Evolutionary conservation across 2,329 filamentous ascomycete genomes (phyloP), one percentile per base, ranked within the genome.

Genomic region (Fonsecaea nubica): DNA sequence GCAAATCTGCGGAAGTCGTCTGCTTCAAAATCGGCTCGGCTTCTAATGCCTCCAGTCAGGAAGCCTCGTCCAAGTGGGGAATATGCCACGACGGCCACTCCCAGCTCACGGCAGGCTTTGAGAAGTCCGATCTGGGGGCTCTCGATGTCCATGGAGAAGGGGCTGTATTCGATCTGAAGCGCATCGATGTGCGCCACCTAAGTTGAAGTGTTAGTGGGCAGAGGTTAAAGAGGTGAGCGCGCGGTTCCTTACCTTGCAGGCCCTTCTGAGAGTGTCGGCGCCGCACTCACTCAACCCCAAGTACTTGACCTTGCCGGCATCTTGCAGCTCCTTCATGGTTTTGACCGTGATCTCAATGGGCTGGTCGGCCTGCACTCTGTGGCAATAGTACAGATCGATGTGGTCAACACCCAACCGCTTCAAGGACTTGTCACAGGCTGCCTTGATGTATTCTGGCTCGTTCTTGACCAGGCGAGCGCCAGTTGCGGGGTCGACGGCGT

Each of bases 91-190:
- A 80, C 69, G 38, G 77, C 76, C 5, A 81, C 75, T 4, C 80
- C 84, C 5, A 86, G 78, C 69, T 84, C 82, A 2, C 82, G 79
- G 63, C 80, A 81, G 1, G 82, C 79, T 30, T 77, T 74, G 3
- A 83, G 75, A 18, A 84, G 32, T 80, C 75, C 67, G 59, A 71
- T 67, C 13, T 68, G 66, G 0, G 78, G 74, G 25, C 68, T 64
- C 55, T 86, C 83, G 62, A 85, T 83, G 63, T 83, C 82, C 38
- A 80, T 73, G 3, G 77, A 76, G 71, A 82, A 84, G 1, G 81
- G 79, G 4, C 77, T 81, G 75, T 82, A 85, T 73, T 85, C 83
- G 61, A 83, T 77, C 75, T 86, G 83, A 21, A 83, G 80, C 10
- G 81, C 82, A 25, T 79, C 77, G 65, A 87, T 82, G 18, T 79